A percentile compares a stretch with the other conserved stretches of the same genome.
phyloP scores from a whole-genome alignment of 768 basidiomycete species.

The Tricholoma sp. region DNA sequence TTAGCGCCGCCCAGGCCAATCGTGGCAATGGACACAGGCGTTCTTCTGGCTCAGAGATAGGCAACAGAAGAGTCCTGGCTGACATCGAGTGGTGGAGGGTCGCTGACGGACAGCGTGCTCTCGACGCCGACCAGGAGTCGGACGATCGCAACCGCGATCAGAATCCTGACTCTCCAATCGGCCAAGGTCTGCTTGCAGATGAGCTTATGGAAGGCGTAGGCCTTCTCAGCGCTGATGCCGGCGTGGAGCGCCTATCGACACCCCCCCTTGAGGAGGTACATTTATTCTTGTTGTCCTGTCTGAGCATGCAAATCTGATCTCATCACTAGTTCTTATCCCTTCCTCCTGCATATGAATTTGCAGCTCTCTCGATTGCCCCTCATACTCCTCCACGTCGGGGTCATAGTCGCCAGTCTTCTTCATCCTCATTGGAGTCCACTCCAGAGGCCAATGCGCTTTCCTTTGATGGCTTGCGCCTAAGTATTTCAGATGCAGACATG shows the following conservation, averaged over 20 bases:
- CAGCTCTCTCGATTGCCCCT: constrained; percentile 53
- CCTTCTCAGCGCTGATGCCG: constrained; percentile 31
- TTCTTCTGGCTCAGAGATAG: constrained; percentile 63
- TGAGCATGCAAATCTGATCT: constrained; percentile 1
- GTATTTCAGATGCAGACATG: constrained; percentile 23
- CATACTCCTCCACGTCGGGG: constrained; percentile 41
- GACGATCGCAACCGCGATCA: constrained; percentile 37
- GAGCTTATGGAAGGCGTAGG: constrained; percentile 18
- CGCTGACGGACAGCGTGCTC: constrained; percentile 60
- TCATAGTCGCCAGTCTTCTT: constrained; percentile 39
- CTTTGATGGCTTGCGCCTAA: constrained; percentile 35
- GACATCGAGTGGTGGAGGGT: constrained; percentile 91
- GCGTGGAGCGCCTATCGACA: constrained; percentile 31
- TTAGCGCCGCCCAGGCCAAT: constrained; percentile 18
- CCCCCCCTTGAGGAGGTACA: constrained; percentile 33
- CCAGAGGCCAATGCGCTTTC: constrained; percentile 38
- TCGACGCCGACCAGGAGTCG: constrained; percentile 36
- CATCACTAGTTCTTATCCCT: constrained; percentile 15
- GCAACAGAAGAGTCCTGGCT: constrained; percentile 66
- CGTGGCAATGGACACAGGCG: constrained; percentile 50
- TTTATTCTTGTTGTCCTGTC: constrained; percentile 9
- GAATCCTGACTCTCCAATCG: constrained; percentile 21
- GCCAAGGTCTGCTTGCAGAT: constrained; percentile 10
- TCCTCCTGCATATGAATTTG: constrained; percentile 41
- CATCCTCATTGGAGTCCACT: constrained; percentile 56